phyloP scores from a whole-genome alignment of 495 filamentous ascomycete species.

The Friedmanniomyces endolithicus region DNA sequence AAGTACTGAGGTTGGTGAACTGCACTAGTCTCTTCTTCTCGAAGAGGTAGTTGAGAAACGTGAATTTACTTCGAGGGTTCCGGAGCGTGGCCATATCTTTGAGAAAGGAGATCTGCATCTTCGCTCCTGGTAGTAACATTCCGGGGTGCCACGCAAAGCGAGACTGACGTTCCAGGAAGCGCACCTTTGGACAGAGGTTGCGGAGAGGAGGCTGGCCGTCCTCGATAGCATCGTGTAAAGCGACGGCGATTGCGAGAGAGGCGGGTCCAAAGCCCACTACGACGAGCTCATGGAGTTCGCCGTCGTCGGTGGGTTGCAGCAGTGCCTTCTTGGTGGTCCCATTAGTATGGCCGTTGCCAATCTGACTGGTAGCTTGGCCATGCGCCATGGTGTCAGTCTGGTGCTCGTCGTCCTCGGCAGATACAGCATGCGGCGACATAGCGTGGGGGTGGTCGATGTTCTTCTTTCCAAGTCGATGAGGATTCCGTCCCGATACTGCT shows the following conservation, averaged over 20 bases:
- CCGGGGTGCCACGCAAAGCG: slow-evolving; percentile 86
- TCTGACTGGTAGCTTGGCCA: neutral
- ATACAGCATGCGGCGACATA: slow-evolving; percentile 2
- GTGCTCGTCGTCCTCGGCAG: neutral
- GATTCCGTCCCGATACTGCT: neutral
- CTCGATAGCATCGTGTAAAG: slow-evolving; percentile 58
- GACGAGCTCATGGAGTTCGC: slow-evolving; percentile 64
- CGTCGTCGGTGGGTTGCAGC: slow-evolving; percentile 31
- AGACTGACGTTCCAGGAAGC: slow-evolving; percentile 75
- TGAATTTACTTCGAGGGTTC: slow-evolving; percentile 81
- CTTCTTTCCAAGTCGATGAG: too few species aligned
- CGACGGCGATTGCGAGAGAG: slow-evolving; percentile 82
- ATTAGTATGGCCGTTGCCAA: neutral
- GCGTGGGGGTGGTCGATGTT: neutral
- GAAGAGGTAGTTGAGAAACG: slow-evolving; percentile 89
- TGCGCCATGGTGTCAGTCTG: neutral
- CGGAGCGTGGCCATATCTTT: slow-evolving; percentile 88
- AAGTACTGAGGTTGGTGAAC: slow-evolving; percentile 83
- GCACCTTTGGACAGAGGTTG: slow-evolving; percentile 47
- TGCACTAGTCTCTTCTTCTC: slow-evolving; percentile 62
- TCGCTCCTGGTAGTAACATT: slow-evolving; percentile 84
- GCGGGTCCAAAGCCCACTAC: slow-evolving; percentile 92
- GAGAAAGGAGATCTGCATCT: slow-evolving; percentile 97
- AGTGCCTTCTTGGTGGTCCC: slow-evolving; percentile 16
- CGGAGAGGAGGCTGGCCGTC: slow-evolving; percentile 14